Conservation (phyloP, 2,329 filamentous ascomycete species). For the Claviceps monticola region DNA sequence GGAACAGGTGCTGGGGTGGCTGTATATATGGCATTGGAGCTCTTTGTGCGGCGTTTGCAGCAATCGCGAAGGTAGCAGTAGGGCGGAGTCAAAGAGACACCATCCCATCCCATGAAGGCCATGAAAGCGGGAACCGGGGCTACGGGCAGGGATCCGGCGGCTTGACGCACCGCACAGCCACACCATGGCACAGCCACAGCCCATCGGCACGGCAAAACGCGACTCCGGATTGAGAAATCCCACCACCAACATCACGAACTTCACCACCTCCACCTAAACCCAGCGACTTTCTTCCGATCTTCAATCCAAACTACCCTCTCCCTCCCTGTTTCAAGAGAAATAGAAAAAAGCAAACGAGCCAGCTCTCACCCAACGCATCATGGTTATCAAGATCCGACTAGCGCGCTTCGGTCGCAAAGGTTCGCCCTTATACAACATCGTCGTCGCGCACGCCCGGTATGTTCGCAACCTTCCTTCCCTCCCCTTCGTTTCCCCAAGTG, state of each 20-base stretch:
- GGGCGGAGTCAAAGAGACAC: no score
- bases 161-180: not conserved
- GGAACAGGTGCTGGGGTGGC: no score
- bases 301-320: not conserved
- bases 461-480: not conserved
- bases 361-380: conserved; percentile 22
- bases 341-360: no score
- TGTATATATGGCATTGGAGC: no score
- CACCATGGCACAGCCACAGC: not conserved
- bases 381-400: conserved; percentile 91
- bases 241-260: not conserved
- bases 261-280: no score
- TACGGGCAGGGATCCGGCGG: no score
- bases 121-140: not conserved
- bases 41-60: no score
- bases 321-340: not conserved
- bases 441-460: conserved; percentile 83
- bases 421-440: conserved; percentile 92
- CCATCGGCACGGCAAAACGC: conserved; percentile 24
- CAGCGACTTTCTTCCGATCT: no score
- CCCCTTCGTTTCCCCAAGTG: not conserved
- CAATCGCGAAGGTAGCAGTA: no score
- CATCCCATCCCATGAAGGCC: not conserved
- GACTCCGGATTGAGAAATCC: conserved; percentile 15
- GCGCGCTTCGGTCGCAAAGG: conserved; percentile 85